phyloP scores from a whole-genome alignment of 192 early-diverging fungal genomes.

The Umbelopsis sp. region DNA sequence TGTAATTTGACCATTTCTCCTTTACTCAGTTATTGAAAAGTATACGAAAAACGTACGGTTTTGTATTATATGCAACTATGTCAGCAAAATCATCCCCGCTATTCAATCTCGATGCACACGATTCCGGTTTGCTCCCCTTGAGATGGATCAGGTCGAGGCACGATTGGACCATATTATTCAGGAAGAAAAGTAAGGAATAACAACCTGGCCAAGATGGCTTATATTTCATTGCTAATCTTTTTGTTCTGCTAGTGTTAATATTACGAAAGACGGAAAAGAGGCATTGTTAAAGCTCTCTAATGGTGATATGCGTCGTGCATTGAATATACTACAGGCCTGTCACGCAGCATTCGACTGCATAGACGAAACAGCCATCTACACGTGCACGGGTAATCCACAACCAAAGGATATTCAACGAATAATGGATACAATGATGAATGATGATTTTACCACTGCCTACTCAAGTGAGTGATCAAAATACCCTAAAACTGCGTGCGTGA shows the following conservation, averaged over 20 bases:
- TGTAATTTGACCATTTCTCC: not conserved
- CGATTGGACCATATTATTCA: conserved; percentile 75
- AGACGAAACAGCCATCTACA: conserved; percentile 83
- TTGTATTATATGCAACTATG: conserved; percentile 99
- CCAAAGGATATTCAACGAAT: conserved; percentile 83
- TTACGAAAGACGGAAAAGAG: conserved; percentile 75
- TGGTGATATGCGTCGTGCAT: conserved; percentile 97
- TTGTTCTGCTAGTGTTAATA: conserved; percentile 58
- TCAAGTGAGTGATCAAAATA: conserved; percentile 44
- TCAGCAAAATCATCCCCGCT: conserved; percentile 96
- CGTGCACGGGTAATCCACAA: conserved; percentile 89
- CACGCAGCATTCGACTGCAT: conserved; percentile 82
- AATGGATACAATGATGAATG: conserved; percentile 78
- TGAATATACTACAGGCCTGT: conserved; percentile 95
- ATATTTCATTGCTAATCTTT: not conserved
- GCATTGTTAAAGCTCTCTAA: conserved; percentile 83
- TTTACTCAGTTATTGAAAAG: conserved; percentile 86
- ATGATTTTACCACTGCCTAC: conserved; percentile 82
- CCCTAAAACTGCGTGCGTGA: not conserved
- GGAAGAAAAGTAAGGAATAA: conserved; percentile 55
- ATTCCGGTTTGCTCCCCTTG: conserved; percentile 92
- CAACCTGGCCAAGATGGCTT: not conserved
- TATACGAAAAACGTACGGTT: conserved; percentile 98
- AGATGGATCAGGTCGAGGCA: conserved; percentile 72
- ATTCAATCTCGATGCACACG: conserved; percentile 98